Evolutionary conservation across 78 protist genomes (phyloP), one percentile per base, ranked within the genome.

Genomic region (Dictyostelium intermedium): DNA sequence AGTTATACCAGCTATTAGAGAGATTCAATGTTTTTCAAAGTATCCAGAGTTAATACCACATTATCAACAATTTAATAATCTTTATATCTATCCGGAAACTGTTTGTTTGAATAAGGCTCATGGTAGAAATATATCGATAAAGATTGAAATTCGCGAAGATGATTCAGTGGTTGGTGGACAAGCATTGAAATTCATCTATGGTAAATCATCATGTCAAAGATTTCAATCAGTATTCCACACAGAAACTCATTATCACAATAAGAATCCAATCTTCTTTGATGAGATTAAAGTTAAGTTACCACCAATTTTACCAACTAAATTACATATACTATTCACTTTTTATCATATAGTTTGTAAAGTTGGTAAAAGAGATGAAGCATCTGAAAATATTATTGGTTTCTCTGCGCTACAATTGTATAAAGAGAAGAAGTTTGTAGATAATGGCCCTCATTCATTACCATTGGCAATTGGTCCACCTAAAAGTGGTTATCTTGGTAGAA

Each of bases 321-420:
- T 74, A 27, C 96, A 93, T 70, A 23, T 93, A 34, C 25, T 93
- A 34, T 85, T 85, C 30, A 70, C 86, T 27, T 85, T 78, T 34
- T 93, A 93, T 63, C 96, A 93, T 78, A 47, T 93, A 18, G 82
- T 85, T 60, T 93, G 96, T 66, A 82, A 91, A 47, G 84, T 56
- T 32, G 84, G 81, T 20, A 91, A 91, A 74, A 32, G 85, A 45
- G 91, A 79, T 23, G 95, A 91, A n/a, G 77, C 34, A 3, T n/a
- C 91, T 0, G 95, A 91, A 6, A n/a, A 77, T 25, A 14, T 84
- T 3, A 73, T 91, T 66, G 91, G 95, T 43, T 91, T 83, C 53
- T 76, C 95, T 3, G 47, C 83, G 0, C 20, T 89, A 2, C 94
- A 86, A 10, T 34, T 89, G 10, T 89, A 89, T 50, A 60, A 72